Base-by-base conservation (phyloP, 1,284 basidiomycete genomes). In the Apiotrichum gamsii region DNA sequence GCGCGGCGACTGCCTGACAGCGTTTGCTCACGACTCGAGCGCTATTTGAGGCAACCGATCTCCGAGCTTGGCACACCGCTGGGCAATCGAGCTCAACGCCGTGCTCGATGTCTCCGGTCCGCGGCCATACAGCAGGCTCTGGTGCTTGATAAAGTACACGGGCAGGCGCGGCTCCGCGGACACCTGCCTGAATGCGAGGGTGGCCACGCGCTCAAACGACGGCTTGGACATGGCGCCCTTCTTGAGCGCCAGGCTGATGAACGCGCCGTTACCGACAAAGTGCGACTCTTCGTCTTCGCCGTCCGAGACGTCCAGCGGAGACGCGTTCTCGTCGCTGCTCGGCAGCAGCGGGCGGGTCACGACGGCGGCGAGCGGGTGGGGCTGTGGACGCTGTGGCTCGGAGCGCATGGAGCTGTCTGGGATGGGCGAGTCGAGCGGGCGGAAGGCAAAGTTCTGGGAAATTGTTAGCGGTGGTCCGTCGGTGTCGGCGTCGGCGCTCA, bases 101-200 rank as follows among this genome's bases (percentile, higher is more conserved):
- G 52, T 51, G 30, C 47, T 48, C 13, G 25, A 28, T 6, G 25
- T 28, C 6, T 28, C 25, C 11, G 55, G 58, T 3, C 52, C 55
- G 1, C 52, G 49, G 11, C 66, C 66, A 39, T 70, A 69, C 28
- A 64, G 47, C 23, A 67, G 34, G 0, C 58, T 51, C 0, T 61
- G 60, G 39, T 62, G 58, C 23, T 56, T 51, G n/a, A 67, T 56
- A 41, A 69, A 69, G 59, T 57, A 66, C 3, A 59, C 64, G 0
- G 66, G 64, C 5, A 49, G 34, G 5, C 47, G 39, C 3, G 52
- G 42, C 24, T 67, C 60, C 3, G 53, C 37, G 11, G 62, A 63
- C n/a, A 66, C 61, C 24, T 67, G 66, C 0, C 65, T 56, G 28
- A 64, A 67, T 1, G 52, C 36, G 11, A 65, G 42, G 8, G 44